Base-by-base conservation (phyloP, 257 asterid genomes). In the Craterostigma plantagineum region DNA sequence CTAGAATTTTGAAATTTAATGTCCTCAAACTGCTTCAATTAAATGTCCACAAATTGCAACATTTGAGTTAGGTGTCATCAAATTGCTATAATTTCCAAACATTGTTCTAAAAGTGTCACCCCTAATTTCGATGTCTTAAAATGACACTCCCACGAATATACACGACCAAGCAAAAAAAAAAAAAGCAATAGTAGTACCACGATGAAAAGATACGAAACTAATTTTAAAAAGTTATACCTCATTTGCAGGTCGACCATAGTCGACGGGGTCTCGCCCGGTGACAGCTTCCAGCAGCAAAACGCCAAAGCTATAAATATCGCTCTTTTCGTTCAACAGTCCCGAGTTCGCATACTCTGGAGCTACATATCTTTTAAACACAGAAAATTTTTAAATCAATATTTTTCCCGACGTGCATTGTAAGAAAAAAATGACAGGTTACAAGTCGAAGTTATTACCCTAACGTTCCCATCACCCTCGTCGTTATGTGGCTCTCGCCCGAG, bases 401-500 rank as follows among this genome's bases (percentile, higher is more conserved):
- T 23, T 23, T 6, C 30, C 30, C 4, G n/a, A 23, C 6, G 6
- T 23, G 30, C 6, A 23, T 6, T 23, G 30, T 12, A 46, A 46
- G 9, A 7, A 46, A 30, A n/a, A n/a, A n/a, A n/a, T n/a, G n/a
- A n/a, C n/a, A n/a, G n/a, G n/a, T n/a, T n/a, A n/a, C n/a, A 41
- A 13, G 34, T 12, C 3, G 11, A 17, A 7, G 16, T n/a, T n/a
- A n/a, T n/a, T 46, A 46, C 51, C 51, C 51, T 11, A 46, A 46
- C 7, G 51, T 46, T 11, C 51, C 51, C 51, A 46, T 46, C 46
- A 42, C 68, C 34, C 46, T 62, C 18, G 59, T 56, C 16, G 60
- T 56, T 11, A 42, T 52, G 35, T 46, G 54, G 33, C 52, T 50
- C 52, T 58, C 56, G 44, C 61, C 57, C 53, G 56, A 56, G 14